A percentile compares a stretch with the other conserved stretches of the same genome.
Evolutionary conservation across 768 basidiomycete species (phyloP).

Genomic region (Psilocybe cyanescens): DNA sequence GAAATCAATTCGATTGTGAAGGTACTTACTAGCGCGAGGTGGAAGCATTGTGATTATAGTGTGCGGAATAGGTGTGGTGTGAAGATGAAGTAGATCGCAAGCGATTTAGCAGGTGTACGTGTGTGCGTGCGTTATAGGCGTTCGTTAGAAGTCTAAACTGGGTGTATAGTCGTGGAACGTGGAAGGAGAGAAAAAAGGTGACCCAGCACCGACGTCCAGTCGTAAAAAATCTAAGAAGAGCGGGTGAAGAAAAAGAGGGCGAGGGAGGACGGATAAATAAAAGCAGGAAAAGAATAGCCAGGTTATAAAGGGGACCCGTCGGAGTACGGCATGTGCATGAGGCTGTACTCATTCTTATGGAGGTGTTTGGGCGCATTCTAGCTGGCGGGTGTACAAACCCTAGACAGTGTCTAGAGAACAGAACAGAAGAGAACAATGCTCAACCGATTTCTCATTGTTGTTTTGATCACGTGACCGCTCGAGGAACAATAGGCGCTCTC

Average conservation of each 20-base stretch:
- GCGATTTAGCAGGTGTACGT: too few species aligned
- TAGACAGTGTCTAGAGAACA: slow-evolving; percentile 14
- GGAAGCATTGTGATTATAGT: slow-evolving; percentile 29
- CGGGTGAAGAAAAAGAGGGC: slow-evolving; percentile 14
- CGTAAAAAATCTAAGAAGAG: slow-evolving; percentile 22
- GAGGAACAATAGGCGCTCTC: slow-evolving; percentile 24
- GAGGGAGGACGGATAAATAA: slow-evolving; percentile 12
- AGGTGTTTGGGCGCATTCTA: slow-evolving; percentile 15
- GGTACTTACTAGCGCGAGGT: slow-evolving; percentile 35
- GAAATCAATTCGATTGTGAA: not conserved
- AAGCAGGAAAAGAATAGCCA: not conserved
- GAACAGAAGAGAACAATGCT: slow-evolving; percentile 14
- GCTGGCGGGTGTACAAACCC: slow-evolving; percentile 18
- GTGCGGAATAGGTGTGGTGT: not conserved
- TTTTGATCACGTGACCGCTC: slow-evolving; percentile 21
- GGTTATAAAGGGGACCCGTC: slow-evolving; percentile 13
- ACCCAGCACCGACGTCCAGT: slow-evolving; percentile 33
- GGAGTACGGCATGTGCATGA: not conserved
- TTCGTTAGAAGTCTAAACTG: slow-evolving; percentile 6
- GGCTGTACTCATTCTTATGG: slow-evolving; percentile 12
- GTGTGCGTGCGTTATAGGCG: not conserved
- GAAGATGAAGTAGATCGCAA: not conserved
- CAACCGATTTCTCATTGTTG: slow-evolving; percentile 6
- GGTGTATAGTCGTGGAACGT: slow-evolving; percentile 4
- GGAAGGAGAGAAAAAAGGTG: slow-evolving; percentile 23